phyloP scores from a whole-genome alignment of 202 grass and related monocot genomes.

The Cymbopogon flexuosus region DNA sequence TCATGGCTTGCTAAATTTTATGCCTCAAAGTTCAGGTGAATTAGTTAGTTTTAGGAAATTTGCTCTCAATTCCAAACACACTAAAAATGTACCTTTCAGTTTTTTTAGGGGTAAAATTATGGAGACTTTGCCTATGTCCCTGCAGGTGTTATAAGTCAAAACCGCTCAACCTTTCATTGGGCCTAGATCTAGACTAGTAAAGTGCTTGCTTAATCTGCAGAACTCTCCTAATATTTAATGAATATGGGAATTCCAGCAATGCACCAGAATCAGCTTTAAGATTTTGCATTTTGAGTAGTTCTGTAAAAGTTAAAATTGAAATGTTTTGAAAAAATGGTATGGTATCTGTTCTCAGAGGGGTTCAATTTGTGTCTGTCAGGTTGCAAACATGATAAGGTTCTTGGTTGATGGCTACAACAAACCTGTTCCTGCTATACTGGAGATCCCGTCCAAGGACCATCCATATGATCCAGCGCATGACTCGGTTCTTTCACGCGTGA shows the following conservation, averaged over 20 bases:
- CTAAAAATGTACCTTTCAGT: background rate
- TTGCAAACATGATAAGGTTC: conserved; percentile 97
- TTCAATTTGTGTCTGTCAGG: conserved; percentile 35
- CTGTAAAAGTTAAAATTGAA: background rate
- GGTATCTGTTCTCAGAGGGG: background rate
- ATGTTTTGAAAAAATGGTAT: background rate
- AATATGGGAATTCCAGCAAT: background rate
- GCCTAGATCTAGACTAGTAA: background rate
- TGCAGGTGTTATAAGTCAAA: background rate
- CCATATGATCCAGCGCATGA: conserved; percentile 83
- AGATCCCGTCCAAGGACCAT: conserved; percentile 98
- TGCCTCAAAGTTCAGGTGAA: background rate
- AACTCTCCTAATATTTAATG: background rate
- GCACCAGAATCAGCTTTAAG: background rate
- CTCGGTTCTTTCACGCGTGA: conserved; percentile 89
- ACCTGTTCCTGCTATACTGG: conserved; percentile 84
- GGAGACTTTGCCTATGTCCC: background rate
- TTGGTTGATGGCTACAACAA: conserved; percentile 97
- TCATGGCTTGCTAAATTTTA: background rate
- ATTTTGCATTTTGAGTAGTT: background rate
- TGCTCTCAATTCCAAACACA: background rate
- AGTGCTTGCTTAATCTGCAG: background rate
- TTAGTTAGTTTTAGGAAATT: background rate
- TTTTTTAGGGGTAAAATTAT: background rate
- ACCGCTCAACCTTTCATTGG: background rate